phyloP scores from a whole-genome alignment of 2,329 filamentous ascomycete species.

The Exophiala aquamarina region DNA sequence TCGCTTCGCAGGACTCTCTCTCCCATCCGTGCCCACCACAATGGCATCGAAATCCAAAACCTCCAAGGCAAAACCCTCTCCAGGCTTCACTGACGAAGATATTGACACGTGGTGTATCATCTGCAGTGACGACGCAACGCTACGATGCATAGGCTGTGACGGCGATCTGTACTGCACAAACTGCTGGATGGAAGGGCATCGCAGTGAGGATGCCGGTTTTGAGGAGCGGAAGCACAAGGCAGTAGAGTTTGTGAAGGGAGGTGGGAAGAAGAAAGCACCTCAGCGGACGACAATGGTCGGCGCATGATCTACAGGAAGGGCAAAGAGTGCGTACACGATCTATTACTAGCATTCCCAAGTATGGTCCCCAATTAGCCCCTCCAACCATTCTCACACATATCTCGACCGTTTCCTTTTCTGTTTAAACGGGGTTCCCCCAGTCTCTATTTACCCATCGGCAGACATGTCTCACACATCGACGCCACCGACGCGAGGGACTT shows the following conservation, averaged over 20 bases:
- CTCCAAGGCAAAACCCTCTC: conserved; percentile 33
- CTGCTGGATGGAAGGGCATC: conserved; percentile 82
- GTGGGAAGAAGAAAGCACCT: conserved; percentile 22
- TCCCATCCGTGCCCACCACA: conserved; percentile 30
- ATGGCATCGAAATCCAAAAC: conserved; percentile 10
- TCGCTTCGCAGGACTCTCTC: conserved; percentile 23
- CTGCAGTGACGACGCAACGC: conserved; percentile 73
- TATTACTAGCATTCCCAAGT: no score
- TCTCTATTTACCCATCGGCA: no score
- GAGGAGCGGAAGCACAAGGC: conserved; percentile 71
- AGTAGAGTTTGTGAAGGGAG: conserved; percentile 51
- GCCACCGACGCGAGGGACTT: not conserved
- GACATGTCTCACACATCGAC: no score
- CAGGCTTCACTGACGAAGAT: conserved; percentile 63
- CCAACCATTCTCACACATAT: no score
- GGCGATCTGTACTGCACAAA: conserved; percentile 70
- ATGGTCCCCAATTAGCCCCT: no score
- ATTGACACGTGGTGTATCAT: conserved; percentile 78
- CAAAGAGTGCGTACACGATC: no score
- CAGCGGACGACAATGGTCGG: conserved; percentile 22
- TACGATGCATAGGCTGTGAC: conserved; percentile 72
- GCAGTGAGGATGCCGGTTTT: conserved; percentile 65
- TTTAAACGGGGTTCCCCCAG: no score
- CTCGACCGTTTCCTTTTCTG: no score
- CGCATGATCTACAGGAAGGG: no score